phyloP scores from a whole-genome alignment of 2,329 filamentous ascomycete species.

The Amesomyces nigricolor region DNA sequence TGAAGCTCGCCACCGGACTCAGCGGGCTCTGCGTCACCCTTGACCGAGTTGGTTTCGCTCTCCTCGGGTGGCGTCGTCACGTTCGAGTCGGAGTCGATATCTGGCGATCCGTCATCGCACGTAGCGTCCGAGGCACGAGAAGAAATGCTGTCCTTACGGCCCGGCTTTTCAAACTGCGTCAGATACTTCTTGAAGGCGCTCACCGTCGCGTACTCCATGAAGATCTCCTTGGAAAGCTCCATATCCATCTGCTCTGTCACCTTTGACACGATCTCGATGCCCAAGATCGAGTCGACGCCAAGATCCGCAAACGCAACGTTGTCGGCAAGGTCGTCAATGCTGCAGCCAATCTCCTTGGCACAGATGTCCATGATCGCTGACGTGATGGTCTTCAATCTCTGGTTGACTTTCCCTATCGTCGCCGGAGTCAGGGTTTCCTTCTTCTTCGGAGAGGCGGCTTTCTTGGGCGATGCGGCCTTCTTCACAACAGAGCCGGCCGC shows the following conservation, averaged over 20 bases:
- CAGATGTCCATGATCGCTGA: conserved; percentile 47
- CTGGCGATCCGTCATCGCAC: conserved; percentile 42
- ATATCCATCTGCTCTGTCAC: conserved; percentile 54
- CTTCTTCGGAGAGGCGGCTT: conserved; percentile 32
- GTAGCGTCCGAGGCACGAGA: conserved; percentile 32
- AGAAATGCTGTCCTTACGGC: conserved; percentile 25
- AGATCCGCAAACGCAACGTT: conserved; percentile 52
- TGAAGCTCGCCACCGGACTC: conserved; percentile 39
- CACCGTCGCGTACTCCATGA: conserved; percentile 50
- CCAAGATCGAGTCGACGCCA: conserved; percentile 58
- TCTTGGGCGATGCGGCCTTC: conserved; percentile 31
- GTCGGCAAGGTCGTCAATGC: conserved; percentile 50
- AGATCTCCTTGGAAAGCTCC: conserved; percentile 47
- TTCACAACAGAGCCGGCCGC: conserved; percentile 26
- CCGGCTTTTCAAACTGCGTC: conserved; percentile 34
- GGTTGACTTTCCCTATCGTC: conserved; percentile 45
- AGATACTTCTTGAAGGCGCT: conserved; percentile 46
- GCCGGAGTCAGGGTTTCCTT: conserved; percentile 42
- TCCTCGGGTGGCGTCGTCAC: conserved; percentile 50
- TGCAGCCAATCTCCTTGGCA: conserved; percentile 51
- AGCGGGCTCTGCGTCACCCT: conserved; percentile 36
- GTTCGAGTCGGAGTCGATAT: conserved; percentile 43
- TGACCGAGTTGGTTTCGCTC: conserved; percentile 45
- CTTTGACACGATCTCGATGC: conserved; percentile 50
- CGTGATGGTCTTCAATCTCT: conserved; percentile 44